Evolutionary conservation across 768 basidiomycete genomes (phyloP).

Genomic region (Lactarius vividus): DNA sequence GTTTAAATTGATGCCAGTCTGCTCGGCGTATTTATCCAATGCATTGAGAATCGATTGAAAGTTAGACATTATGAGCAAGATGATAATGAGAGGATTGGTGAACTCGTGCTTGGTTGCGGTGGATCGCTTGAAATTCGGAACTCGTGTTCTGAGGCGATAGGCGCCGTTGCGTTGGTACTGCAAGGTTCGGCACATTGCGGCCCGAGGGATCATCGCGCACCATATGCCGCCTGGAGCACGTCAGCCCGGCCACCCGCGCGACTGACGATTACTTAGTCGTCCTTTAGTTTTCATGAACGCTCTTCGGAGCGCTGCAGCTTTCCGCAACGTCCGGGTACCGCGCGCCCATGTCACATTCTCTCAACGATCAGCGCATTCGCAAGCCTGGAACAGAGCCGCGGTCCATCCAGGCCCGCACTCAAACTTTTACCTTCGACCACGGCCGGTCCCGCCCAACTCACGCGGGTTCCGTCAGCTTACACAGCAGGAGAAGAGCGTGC

Average conservation of each 20-base stretch:
- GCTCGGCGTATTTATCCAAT: too few species aligned
- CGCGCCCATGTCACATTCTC: neutral
- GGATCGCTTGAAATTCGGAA: too few species aligned
- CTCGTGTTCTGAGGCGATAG: too few species aligned
- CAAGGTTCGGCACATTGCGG: neutral
- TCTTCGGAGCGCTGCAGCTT: constrained; percentile 2
- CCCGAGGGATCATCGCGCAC: neutral
- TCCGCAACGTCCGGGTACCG: neutral
- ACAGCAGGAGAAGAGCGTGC: constrained; percentile 8
- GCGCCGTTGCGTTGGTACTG: too few species aligned
- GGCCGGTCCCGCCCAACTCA: neutral
- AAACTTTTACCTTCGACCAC: too few species aligned
- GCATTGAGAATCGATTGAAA: too few species aligned
- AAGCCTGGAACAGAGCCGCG: neutral
- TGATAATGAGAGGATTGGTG: too few species aligned
- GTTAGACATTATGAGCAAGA: too few species aligned
- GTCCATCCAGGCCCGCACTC: constrained; percentile 11
- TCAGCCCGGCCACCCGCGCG: neutral
- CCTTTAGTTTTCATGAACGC: constrained; percentile 4
- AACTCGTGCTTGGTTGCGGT: too few species aligned
- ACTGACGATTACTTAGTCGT: neutral
- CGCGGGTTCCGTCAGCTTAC: constrained; percentile 9
- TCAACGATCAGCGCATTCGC: neutral
- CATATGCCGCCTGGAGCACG: neutral
- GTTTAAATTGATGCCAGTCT: too few species aligned